Evolutionary conservation across 2,329 filamentous ascomycete genomes (phyloP).

Genomic region (Fusarium brachygibbosum): DNA sequence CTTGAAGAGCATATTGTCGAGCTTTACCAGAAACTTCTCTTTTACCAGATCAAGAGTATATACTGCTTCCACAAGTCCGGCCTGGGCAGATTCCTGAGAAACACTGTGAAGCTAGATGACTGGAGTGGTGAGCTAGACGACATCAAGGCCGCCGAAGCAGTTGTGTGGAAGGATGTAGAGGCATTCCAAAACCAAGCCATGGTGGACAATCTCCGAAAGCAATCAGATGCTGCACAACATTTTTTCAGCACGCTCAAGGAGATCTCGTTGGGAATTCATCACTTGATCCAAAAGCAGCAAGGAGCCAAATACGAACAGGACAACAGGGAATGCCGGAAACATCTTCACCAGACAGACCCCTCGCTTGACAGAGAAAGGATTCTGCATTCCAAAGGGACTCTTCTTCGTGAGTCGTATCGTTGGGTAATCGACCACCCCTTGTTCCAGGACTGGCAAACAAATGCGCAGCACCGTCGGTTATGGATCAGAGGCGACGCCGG

Average conservation of each 20-base stretch:
- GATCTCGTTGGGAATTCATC: not conserved
- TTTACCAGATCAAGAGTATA: not conserved
- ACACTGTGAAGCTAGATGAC: not conserved
- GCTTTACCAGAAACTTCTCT: not conserved
- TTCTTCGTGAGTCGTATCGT: accelerated
- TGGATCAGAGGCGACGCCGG: not conserved
- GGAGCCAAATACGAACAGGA: not conserved
- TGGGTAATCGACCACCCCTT: not conserved
- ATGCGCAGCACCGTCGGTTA: accelerated
- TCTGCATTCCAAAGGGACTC: not conserved
- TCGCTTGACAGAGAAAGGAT: not conserved
- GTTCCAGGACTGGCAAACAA: not conserved
- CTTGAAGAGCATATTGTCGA: not conserved
- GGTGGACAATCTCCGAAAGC: not conserved
- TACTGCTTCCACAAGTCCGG: not conserved
- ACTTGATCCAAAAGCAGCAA: not conserved
- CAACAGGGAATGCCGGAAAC: not conserved
- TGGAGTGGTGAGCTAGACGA: not conserved
- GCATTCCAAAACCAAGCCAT: not conserved
- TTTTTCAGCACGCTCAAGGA: not conserved
- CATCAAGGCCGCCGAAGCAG: not conserved
- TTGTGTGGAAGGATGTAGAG: accelerated
- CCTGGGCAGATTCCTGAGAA: not conserved
- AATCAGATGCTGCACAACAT: not conserved
- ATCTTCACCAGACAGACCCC: not conserved